These are phyloP conservation scores for Trichoderma breve DNA, from an alignment of 2,329 filamentous ascomycete species.

Conservation along the genomic window DNA sequence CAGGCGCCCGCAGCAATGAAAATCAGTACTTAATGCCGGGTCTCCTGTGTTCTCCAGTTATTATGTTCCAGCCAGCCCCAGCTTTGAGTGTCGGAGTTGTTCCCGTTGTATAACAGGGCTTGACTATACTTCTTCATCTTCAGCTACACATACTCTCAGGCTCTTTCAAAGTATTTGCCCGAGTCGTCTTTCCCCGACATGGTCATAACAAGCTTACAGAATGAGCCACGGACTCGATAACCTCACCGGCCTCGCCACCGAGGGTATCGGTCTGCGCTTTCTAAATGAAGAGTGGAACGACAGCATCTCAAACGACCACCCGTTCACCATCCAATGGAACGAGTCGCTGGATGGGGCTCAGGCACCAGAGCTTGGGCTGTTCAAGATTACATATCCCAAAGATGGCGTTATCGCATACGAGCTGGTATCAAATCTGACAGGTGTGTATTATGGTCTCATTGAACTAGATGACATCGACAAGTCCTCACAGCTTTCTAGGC, in stretches of 20 bases:
- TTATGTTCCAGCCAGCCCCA: conserved; percentile 13
- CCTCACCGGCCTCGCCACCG: conserved; percentile 18
- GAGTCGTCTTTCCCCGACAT: neutral
- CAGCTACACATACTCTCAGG: neutral
- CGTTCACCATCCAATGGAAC: conserved; percentile 34
- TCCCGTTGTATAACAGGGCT: neutral
- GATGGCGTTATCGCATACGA: conserved; percentile 33
- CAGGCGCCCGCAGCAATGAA: neutral
- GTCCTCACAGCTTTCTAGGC: conserved; percentile 25
- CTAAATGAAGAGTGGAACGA: conserved; percentile 36
- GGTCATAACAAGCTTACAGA: neutral
- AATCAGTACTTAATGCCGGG: conserved; percentile 19
- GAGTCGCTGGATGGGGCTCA: conserved; percentile 23
- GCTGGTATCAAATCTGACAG: conserved; percentile 32
- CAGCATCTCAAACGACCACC: conserved; percentile 33
- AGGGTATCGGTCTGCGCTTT: conserved; percentile 32
- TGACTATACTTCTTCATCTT: neutral
- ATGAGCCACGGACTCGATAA: conserved; percentile 14
- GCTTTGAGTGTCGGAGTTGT: neutral
- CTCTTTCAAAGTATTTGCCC: neutral
- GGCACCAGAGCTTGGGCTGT: conserved; percentile 30
- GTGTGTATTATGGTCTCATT: conserved; percentile 24
- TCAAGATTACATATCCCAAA: conserved; percentile 32
- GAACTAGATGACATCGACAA: neutral
- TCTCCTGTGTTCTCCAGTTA: conserved; percentile 14